These are phyloP conservation scores for Dittrichia graveolens DNA, from an alignment of 129 eudicot species.

Conservation along the genomic window DNA sequence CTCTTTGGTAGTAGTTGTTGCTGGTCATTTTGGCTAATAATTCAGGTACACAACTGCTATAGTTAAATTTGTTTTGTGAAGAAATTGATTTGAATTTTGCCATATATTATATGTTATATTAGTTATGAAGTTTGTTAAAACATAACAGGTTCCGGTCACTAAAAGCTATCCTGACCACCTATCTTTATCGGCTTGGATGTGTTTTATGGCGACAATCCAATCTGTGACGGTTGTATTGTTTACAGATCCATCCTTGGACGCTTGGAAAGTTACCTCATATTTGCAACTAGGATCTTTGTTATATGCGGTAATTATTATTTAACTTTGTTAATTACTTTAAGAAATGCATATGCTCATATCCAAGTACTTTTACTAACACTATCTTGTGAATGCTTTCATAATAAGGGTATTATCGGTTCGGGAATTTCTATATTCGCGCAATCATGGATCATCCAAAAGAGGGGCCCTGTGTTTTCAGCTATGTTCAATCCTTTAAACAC, in stretches of 20 bases:
- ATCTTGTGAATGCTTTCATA: background rate
- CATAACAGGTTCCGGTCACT: conserved; percentile 60
- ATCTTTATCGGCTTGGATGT: conserved; percentile 79
- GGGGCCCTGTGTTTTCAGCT: conserved; percentile 87
- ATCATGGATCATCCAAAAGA: conserved; percentile 74
- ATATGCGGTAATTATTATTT: conserved; percentile 49
- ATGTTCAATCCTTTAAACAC: conserved; percentile 83
- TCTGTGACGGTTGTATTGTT: conserved; percentile 53
- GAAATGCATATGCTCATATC: background rate
- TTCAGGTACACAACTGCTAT: conserved; percentile 53
- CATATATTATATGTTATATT: background rate
- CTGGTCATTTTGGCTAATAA: conserved; percentile 87
- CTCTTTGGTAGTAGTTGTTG: conserved; percentile 69
- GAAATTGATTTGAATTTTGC: background rate
- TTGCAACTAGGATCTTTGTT: conserved; percentile 57
- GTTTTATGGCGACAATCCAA: conserved; percentile 62
- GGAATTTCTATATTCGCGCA: conserved; percentile 73
- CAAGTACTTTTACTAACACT: background rate
- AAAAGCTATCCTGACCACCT: conserved; percentile 66
- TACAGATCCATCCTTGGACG: conserved; percentile 50
- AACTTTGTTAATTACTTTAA: background rate
- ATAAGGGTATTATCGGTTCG: conserved; percentile 68
- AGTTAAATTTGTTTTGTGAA: too few relatives aligned
- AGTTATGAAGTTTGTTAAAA: background rate
- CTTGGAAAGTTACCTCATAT: conserved; percentile 62